These are phyloP conservation scores for Rhamnella rubrinervis DNA, from an alignment of 331 rosid genomes.

Conservation along the genomic window DNA sequence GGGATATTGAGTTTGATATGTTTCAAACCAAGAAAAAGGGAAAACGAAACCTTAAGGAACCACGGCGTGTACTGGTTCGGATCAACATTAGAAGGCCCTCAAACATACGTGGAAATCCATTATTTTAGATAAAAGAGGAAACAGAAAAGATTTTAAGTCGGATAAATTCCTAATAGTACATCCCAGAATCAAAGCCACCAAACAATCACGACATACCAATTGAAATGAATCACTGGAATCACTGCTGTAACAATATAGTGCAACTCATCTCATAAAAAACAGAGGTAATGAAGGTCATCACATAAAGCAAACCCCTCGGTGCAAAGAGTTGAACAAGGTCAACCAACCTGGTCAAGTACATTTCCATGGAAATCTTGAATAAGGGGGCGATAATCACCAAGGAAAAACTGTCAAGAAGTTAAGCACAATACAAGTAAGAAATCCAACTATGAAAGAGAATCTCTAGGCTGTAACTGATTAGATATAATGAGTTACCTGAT, in stretches of 20 bases:
- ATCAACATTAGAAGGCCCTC: no score
- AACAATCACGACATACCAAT: no score
- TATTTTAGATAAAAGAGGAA: no score
- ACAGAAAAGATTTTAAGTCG: no score
- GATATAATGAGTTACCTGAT: constrained; percentile 56
- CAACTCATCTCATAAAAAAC: not conserved
- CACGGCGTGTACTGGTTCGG: no score
- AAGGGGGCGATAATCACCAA: constrained; percentile 98
- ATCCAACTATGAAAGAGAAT: constrained; percentile 4
- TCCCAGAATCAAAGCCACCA: no score
- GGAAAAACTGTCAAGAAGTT: constrained; percentile 73
- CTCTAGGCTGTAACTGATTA: constrained; percentile 2
- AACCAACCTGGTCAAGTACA: constrained; percentile 90
- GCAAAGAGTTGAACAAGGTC: constrained; percentile 4
- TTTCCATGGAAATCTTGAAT: constrained; percentile 81
- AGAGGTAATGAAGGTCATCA: not conserved
- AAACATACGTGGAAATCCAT: no score
- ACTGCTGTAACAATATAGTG: not conserved
- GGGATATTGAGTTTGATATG: no score
- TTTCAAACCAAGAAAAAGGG: no score
- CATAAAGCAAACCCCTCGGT: not conserved
- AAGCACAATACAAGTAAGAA: constrained; percentile 11
- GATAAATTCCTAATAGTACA: no score
- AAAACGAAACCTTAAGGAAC: no score
- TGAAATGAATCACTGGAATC: no score